Evolutionary conservation across 495 filamentous ascomycete genomes (phyloP), one percentile per base, ranked within the genome.

Genomic region (Penicillium taxi): DNA sequence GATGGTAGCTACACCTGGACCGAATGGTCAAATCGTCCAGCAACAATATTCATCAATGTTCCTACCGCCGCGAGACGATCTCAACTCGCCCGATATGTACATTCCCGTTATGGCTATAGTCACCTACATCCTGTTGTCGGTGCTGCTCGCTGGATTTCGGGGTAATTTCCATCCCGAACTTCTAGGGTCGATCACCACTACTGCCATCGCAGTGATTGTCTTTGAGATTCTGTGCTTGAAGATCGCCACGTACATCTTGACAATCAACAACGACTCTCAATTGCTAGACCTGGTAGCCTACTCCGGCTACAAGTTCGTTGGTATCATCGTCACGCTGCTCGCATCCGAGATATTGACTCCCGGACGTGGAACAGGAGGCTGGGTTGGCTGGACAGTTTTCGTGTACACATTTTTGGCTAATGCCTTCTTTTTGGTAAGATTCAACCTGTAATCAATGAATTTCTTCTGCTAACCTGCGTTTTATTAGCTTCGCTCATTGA

Each of bases 61-160:
- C 63, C 73, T 96, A 6, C 88, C 91, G 7, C 91, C 91, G n/a
- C 75, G 90, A 32, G 90, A 96, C 55, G 91, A 99, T 56, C 71
- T 96, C 57, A 99, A 99, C 61, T 89, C 86, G 31, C 91, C 93
- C 4, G 91, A 99, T 65, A 94, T 96, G 86, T 99, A 99, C 71
- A 96, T 99, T 47, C 91, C 91, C 19, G 65, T 71, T 29, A 71
- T 71, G 72, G 89, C 91, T 4, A 68, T 99, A 34, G 86, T 96
- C 29, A 99, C 93, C 14, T 99, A 99, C 64, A 91, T 96, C 48
- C 83, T 96, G 14, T 71, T 99, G 9, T 86, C 82, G 15, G 85
- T 88, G 2, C 70, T 96, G 20, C 68, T 96, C 39, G 89, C 91
- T 18, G 93, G 91, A 9, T 73, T 99, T 32, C 76, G 82, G n/a